Percentiles rank a stretch among this genome's conserved stretches.
Conservation (phyloP, 1,284 basidiomycete genomes). For the Macrocybe sp. region DNA sequence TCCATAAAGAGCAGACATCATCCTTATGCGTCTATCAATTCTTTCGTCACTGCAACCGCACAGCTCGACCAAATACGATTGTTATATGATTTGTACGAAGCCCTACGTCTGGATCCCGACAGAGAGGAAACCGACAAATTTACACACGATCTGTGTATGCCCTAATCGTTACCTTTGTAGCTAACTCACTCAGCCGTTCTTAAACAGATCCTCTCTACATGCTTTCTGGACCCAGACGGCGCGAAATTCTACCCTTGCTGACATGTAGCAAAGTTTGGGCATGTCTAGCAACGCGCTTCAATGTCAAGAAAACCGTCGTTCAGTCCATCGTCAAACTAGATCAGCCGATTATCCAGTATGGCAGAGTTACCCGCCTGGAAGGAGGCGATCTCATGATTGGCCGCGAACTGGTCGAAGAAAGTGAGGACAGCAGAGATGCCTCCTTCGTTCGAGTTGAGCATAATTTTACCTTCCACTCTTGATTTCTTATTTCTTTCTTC, state of each 20-base stretch:
- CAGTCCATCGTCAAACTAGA: not conserved
- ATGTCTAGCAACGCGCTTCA: constrained; percentile 11
- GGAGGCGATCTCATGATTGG: constrained; percentile 29
- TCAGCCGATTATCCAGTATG: constrained; percentile 18
- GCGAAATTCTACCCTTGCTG: not conserved
- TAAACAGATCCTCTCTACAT: not conserved
- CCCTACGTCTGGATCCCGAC: constrained; percentile 13
- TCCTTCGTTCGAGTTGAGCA: constrained; percentile 1
- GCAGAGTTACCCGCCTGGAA: constrained; percentile 20
- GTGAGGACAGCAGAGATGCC: constrained; percentile 7
- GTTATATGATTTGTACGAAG: constrained; percentile 14
- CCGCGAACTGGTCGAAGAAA: constrained; percentile 7
- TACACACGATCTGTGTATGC: constrained; percentile 1
- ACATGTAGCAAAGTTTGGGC: constrained; percentile 4
- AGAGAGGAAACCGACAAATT: not conserved
- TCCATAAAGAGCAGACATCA: constrained; percentile 19
- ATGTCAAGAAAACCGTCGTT: not conserved
- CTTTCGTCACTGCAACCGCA: constrained; percentile 15
- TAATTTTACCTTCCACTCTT: not conserved
- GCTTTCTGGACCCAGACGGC: not conserved
- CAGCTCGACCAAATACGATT: constrained; percentile 26
- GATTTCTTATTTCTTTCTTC: not conserved
- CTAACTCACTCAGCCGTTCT: not conserved
- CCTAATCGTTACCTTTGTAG: not conserved
- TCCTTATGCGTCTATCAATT: constrained; percentile 23